Percentiles rank a stretch among this genome's conserved stretches.
Evolutionary conservation across 2,329 filamentous ascomycete genomes (phyloP).

Genomic region (Fonsecaea nubica): DNA sequence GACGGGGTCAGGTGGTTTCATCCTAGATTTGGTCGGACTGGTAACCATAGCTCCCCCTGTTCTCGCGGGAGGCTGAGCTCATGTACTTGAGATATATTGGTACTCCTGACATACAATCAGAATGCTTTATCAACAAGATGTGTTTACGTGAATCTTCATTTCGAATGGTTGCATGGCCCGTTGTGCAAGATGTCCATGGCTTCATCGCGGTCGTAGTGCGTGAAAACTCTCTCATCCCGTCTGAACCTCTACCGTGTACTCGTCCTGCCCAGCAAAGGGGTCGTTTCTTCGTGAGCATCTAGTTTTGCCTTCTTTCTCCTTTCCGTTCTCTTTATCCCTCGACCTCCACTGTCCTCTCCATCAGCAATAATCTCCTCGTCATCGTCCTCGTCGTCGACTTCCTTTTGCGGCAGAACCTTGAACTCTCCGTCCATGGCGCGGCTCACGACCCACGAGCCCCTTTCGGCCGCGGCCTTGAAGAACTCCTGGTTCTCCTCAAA

Average conservation of each 20-base stretch:
- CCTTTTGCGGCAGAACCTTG: conserved; percentile 37
- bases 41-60: conserved; percentile 10
- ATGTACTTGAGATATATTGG: conserved; percentile 15
- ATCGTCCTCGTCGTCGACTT: conserved; percentile 24
- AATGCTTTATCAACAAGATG: conserved; percentile 5
- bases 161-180: neutral
- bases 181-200: neutral
- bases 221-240: neutral
- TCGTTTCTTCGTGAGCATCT: conserved; percentile 24
- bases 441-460: conserved; percentile 60
- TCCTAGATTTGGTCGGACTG: conserved; percentile 15
- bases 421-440: conserved; percentile 62
- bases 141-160: neutral
- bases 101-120: conserved; percentile 14
- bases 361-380: conserved; percentile 27
- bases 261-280: conserved; percentile 25
- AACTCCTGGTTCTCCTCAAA: conserved; percentile 68
- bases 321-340: conserved; percentile 8
- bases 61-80: conserved; percentile 11
- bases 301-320: conserved; percentile 17
- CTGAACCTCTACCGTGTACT: neutral
- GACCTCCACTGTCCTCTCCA: conserved; percentile 16
- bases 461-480: conserved; percentile 60
- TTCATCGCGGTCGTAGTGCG: neutral
- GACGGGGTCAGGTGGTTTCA: conserved; percentile 7